phyloP scores from a whole-genome alignment of 106 monocot genomes.

The Hemerocallis citrina region DNA sequence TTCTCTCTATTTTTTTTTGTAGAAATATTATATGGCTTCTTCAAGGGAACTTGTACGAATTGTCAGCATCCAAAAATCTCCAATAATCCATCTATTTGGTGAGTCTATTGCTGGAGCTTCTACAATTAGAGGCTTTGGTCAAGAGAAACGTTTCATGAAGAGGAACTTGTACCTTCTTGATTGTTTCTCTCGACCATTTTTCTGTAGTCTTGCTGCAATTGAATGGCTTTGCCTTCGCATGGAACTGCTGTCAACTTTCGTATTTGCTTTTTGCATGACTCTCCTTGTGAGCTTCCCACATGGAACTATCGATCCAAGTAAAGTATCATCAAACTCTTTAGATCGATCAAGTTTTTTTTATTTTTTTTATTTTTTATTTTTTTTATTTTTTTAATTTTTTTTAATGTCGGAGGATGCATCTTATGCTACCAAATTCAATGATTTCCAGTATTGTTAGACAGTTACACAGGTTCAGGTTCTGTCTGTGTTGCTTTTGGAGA shows the following conservation, averaged over 20 bases:
- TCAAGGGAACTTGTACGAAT: conserved; percentile 93
- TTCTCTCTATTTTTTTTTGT: conserved; percentile 18
- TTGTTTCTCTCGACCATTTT: conserved; percentile 87
- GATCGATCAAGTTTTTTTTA: background rate
- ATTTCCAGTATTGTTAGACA: background rate
- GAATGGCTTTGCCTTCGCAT: conserved; percentile 98
- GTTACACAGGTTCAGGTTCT: too few species aligned
- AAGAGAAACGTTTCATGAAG: conserved; percentile 98
- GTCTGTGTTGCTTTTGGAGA: too few species aligned
- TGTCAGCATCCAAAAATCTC: conserved; percentile 94
- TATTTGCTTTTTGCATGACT: conserved; percentile 93
- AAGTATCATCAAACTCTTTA: conserved; percentile 10
- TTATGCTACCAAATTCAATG: background rate
- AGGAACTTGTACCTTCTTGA: conserved; percentile 91
- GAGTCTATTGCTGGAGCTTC: conserved; percentile 98
- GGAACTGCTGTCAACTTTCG: conserved; percentile 95
- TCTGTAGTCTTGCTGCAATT: conserved; percentile 87
- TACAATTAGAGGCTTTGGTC: conserved; percentile 93
- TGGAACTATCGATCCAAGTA: conserved; percentile 98
- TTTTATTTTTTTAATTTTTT: background rate
- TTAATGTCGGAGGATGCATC: background rate
- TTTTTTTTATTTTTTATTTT: background rate
- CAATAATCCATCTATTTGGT: conserved; percentile 87
- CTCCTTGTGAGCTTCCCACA: conserved; percentile 94
- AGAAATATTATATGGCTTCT: conserved; percentile 99